These are phyloP conservation scores for Huntiella savannae DNA, from an alignment of 2,329 filamentous ascomycete species.

Conservation along the genomic window DNA sequence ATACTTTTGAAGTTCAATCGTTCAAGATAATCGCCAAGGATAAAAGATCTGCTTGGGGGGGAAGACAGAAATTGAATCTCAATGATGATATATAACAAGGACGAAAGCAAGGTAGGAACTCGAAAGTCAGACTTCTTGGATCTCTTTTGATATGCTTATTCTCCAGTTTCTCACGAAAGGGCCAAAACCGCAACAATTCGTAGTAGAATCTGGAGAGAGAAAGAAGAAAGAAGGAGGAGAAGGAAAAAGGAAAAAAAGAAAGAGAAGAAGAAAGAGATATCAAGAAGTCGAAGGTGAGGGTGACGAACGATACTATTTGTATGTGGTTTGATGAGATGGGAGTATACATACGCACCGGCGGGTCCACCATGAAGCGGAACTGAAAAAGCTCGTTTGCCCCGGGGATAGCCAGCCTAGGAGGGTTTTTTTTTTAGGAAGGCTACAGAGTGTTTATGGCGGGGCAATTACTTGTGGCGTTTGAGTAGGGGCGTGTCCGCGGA, in stretches of 20 bases:
- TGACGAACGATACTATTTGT: constrained; percentile 8
- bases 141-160: constrained; percentile 11
- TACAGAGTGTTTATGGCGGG: too few species aligned
- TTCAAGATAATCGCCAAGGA: constrained; percentile 3
- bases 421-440: too few species aligned
- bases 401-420: too few species aligned
- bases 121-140: constrained; percentile 5
- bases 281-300: not conserved
- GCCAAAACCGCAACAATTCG: constrained; percentile 10
- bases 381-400: too few species aligned
- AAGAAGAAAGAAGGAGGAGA: constrained; percentile 1
- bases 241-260: not conserved
- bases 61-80: too few species aligned
- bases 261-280: not conserved
- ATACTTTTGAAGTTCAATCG: not conserved
- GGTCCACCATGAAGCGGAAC: too few species aligned
- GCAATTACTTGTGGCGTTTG: too few species aligned
- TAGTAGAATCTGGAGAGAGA: constrained; percentile 10
- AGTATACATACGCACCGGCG: too few species aligned
- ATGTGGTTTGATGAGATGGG: not conserved
- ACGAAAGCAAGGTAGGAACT: not conserved
- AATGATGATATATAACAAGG: not conserved
- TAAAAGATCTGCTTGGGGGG: too few species aligned
- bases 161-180: constrained; percentile 12
- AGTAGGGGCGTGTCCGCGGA: too few species aligned